Percentiles rank a stretch among this genome's conserved stretches.
phyloP scores from a whole-genome alignment of 1,284 basidiomycete genomes.

The Thelephora terrestris region DNA sequence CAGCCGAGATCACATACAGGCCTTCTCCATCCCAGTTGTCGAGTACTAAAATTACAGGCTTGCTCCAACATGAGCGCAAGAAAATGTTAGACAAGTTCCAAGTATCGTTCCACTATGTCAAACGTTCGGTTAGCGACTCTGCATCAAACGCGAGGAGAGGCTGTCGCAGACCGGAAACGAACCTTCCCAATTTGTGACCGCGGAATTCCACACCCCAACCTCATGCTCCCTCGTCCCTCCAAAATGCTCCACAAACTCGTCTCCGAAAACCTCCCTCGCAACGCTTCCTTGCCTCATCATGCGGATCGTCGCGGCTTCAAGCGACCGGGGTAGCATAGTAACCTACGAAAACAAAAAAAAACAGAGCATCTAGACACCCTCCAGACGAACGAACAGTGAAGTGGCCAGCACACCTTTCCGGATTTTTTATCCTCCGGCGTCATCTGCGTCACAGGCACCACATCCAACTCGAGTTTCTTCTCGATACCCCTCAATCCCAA shows the following conservation, averaged over 20 bases:
- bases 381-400: slow-evolving; percentile 1
- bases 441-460: slow-evolving; percentile 59
- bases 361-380: not conserved
- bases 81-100: slow-evolving; percentile 57
- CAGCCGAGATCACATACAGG: no score
- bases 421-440: slow-evolving; percentile 44
- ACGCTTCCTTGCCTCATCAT: slow-evolving; percentile 77
- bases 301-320: slow-evolving; percentile 68
- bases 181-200: slow-evolving; percentile 95
- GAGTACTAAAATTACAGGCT: no score
- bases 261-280: slow-evolving; percentile 80
- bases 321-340: slow-evolving; percentile 63
- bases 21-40: no score
- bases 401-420: slow-evolving; percentile 36
- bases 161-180: slow-evolving; percentile 16
- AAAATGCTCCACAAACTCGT: slow-evolving; percentile 89
- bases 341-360: slow-evolving; percentile 29
- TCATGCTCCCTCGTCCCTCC: slow-evolving; percentile 90
- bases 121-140: slow-evolving; percentile 1
- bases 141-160: not conserved
- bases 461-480: slow-evolving; percentile 60
- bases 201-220: slow-evolving; percentile 75
- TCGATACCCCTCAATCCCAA: slow-evolving; percentile 83
- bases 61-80: not conserved
- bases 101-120: slow-evolving; percentile 67